Evolutionary conservation across 140 eudicot genomes (phyloP), one percentile per base, ranked within the genome.

Genomic region (Erigeron philadelphicus): DNA sequence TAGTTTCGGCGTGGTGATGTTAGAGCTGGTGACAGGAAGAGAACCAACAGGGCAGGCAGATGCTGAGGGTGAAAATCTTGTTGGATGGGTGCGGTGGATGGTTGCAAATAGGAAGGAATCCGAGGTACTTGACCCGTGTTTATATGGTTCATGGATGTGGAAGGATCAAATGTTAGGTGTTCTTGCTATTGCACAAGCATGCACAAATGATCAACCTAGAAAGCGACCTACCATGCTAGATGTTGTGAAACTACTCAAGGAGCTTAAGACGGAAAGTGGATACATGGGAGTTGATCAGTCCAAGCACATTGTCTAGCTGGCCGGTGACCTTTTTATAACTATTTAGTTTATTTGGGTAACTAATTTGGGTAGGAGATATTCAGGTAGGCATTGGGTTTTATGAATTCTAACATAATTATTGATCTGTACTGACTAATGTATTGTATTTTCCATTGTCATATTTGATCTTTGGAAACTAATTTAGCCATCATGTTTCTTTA

Each of bases 1-100:
- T 68, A 91, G 97, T 77, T 91, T 91, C 3, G 96, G 97, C 11
- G 97, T 91, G 57, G 97, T 91, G 78, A 82, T 91, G 95, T 63
- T 91, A 17, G 97, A 91, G 73, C 75, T 91, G 58, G 85, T 91
- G 11, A 91, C 97, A 1, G 97, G 97, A 38, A 74, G 82, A 67
- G 91, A 90, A 21, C 96, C 96, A 16, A 82, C 83, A 2, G 96
- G 96, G 4, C 97, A 88, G 68, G 81, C 81, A 19, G 97, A 91
- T 57, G 70, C 80, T 5, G 97, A 91, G 63, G 97, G 97, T 5
- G 98, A 92, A 23, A 92, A 92, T 67, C 88, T 88, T 50, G 98
- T 92, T 16, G 98, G 98, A 3, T 92, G 96, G 98, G 88, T 88
- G 25, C 76, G 90, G 56, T 70, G 84, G 77, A 84, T 86, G 98